Base-by-base conservation (phyloP, 192 early-diverging fungal species). In the Mortierella claussenii region DNA sequence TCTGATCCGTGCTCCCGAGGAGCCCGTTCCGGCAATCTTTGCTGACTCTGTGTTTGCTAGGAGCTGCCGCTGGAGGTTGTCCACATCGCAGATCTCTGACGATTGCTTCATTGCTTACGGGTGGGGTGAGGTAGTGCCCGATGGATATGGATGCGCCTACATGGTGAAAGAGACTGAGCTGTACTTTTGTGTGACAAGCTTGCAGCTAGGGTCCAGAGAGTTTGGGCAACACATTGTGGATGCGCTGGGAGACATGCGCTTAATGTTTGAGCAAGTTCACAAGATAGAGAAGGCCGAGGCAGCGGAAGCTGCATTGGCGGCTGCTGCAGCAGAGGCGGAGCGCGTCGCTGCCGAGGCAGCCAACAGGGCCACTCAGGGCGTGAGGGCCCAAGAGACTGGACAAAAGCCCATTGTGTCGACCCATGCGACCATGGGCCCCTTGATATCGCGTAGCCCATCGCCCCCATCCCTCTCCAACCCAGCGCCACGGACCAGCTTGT, bases 61-160 rank as follows among this genome's bases (percentile, higher is more conserved):
- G 55, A 88, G 88, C 13, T 83, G 85, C 36, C 79, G 84, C 5
- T 97, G 92, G 91, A 80, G 86, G 40, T 60, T 97, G 34, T 91
- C 90, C 10, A 96, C 96, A 0, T 76, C 73, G 1, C 73, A 76
- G 46, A 76, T 76, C 31, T 76, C 73, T 18, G 73, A 76, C 31
- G 73, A 76, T 44, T 76, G 73, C 32, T 70, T 80, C 32, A 80
- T 73, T 63, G 70, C 65, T 62, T 85, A 60, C 87, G 89, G 23
- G 89, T 91, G 49, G 95, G 95, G 33, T 89, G 95, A 85, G 91
- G 94, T 52, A 74, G 88, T 61, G 85, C 85, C 87, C 3, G 90
- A 95, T 64, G 92, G 93, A 3, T 97, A 94, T 65, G 94, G 93
- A 23, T 91, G 95, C 67, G 95, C 95, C 59, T 97, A 97, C 79